Base-by-base conservation (phyloP, 495 filamentous ascomycete species). In the Sabuloglossum arenarium region DNA sequence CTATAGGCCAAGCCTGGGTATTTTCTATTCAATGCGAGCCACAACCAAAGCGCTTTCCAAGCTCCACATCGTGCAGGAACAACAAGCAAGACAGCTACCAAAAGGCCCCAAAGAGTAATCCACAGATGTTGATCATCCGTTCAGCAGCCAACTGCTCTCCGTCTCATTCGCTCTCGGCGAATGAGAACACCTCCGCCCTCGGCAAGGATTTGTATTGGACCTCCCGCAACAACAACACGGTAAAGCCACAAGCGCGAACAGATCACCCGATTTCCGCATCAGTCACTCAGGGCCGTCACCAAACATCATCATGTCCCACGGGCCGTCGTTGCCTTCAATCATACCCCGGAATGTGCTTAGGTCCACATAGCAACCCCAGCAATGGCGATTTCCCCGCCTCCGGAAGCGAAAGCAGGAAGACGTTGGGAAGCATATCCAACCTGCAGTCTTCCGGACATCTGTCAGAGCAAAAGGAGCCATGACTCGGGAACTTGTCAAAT, bases 181-280 rank as follows among this genome's bases (percentile, higher is more conserved):
- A n/a, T 21, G 25, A 6, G 21, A 49, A 24, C 1, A 6, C 10
- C 1, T 28, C 1, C 21, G 19, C 23, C 25, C 45, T 24, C 21
- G 21, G 25, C 25, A 24, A n/a, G 16, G 34, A 8, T 16, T 8
- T 8, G 8, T 39, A 39, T 39, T 49, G 10, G 45, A 49, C 45
- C 21, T 5, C 16, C 45, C 6, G 23, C 19, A 14, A 23, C 42
- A 23, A 19, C 42, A 19, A 46, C 42, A 23, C 42, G 42, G 42
- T 6, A 49, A 39, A 49, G 45, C 45, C 45, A 49, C 45, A 49
- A 49, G 45, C 45, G 45, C 45, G 45, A 49, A 49, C 21, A 49
- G 34, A 39, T 39, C 34, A 24, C 19, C 45, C 45, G 45, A 24
- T 49, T 28, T 1, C 8, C 19, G 6, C 45, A 49, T 21, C 11